A percentile compares a stretch with the other conserved stretches of the same genome.
Evolutionary conservation across 495 filamentous ascomycete genomes (phyloP).

Genomic region (Penicillium turbatum): DNA sequence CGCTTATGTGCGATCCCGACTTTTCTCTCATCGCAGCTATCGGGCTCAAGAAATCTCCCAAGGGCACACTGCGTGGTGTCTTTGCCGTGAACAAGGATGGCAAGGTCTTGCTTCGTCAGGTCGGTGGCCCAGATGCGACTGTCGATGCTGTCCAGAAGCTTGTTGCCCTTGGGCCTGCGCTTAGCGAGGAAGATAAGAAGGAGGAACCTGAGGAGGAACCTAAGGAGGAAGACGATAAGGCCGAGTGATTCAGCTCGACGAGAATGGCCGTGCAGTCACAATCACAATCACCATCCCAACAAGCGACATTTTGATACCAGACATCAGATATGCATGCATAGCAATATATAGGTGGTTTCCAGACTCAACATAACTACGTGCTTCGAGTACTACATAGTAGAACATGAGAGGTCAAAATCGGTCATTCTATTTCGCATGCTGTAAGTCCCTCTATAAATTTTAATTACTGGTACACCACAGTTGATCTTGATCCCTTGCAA

Average conservation of each 20-base stretch:
- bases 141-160: slow-evolving; percentile 43
- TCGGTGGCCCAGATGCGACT: slow-evolving; percentile 48
- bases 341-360: neutral
- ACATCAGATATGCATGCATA: neutral
- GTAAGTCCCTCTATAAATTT: neutral
- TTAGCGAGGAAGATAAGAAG: neutral
- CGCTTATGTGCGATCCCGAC: slow-evolving; percentile 77
- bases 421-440: neutral
- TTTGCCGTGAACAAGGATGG: slow-evolving; percentile 76
- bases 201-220: neutral
- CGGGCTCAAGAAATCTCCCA: slow-evolving; percentile 69
- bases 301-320: slow-evolving; percentile 3
- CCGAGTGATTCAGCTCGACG: neutral
- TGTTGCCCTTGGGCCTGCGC: slow-evolving; percentile 13
- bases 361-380: neutral
- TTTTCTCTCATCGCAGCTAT: slow-evolving; percentile 69
- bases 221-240: neutral
- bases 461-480: neutral
- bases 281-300: neutral
- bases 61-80: slow-evolving; percentile 78
- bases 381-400: neutral
- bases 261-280: neutral
- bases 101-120: slow-evolving; percentile 38
- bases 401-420: neutral
- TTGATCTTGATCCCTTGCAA: neutral